Base-by-base conservation (phyloP, 2,329 filamentous ascomycete genomes). In the Malbranchea cinnamomea region DNA sequence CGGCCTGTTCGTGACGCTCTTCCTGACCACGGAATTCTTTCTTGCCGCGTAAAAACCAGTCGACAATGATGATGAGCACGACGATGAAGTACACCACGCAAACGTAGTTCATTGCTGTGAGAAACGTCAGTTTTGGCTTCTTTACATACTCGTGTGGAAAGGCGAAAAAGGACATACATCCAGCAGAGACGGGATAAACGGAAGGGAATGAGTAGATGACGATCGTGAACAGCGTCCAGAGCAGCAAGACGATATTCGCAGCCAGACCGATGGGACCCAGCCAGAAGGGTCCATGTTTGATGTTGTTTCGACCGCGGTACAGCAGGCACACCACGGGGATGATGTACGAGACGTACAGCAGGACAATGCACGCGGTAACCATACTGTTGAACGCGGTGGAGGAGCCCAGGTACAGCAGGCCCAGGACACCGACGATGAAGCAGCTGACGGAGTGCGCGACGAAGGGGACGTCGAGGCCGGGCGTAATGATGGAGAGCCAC, bases 161-260 rank as follows among this genome's bases (percentile, higher is more conserved):
- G 23, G 23, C 22, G 20, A 17, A 26, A 13, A 12, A 30, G 14
- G 13, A 52, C 51, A 47, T 46, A 55, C 52, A 53, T 14, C 42
- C 41, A 18, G 49, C 39, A 5, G 35, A 40, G 5, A 52, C 54
- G 9, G 56, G 55, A 37, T 47, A 43, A 2, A 40, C 40, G 5
- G 47, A 37, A 6, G 56, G 56, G 42, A 59, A 59, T 13, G 54
- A 57, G 43, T 60, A 62, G 48, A 63, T 58, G 36, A 63, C 37
- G 27, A 63, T 38, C 4, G 60, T 61, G 38, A 67, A 63, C 16
- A 56, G 21, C 1, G 61, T 66, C 62, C 63, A 67, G 9, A 42
- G 23, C 9, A 66, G 44, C 2, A 62, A 42, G 5, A 65, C 48
- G 11, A 54, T 43, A 37, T 66, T 65, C 9, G 55, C 44, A 25